Base-by-base conservation (phyloP, 2,329 filamentous ascomycete genomes). In the Keithomyces neogunnii region DNA sequence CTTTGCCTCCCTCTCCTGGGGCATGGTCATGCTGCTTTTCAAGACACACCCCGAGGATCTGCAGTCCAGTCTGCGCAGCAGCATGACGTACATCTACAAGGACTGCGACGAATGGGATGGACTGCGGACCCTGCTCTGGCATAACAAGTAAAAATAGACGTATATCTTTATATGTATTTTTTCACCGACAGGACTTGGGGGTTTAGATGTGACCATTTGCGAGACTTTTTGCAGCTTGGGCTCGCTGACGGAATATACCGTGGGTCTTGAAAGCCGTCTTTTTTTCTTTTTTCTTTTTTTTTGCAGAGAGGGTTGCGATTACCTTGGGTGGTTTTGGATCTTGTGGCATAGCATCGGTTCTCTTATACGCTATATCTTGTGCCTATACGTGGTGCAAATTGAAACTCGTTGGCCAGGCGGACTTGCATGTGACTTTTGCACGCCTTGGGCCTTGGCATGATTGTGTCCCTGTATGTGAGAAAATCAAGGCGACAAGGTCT, bases 31-130 rank as follows among this genome's bases (percentile, higher is more conserved):
- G 93, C 89, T 92, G 72, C 71, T 99, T 55, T 99, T 96, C 75
- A 81, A 88, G 61, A 88, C 87, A 80, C 85, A 97, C 72, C 90
- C 93, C 4, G 89, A 95, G 62, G 89, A 88, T 51, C 79, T 99
- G 65, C 93, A 96, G 77, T 82, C 85, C 54, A 96, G 91, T 68
- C 72, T 99, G 75, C 81, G 89, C 67, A 91, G 84, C 71, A 96
- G 90, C 73, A 99, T 99, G 93, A 88, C 82, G 61, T 99, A 99
- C 65, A 96, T 99, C 75, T 99, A 92, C 67, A 78, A 82, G 53
- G 87, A 97, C 68, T 89, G 88, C 57, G 87, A 96, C 63, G 78
- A 87, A 53, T 99, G 92, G 89, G 87, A 95, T 64, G 87, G 85
- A 39, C 74, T 96, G 65, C 75, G 86, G 67, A 97, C 85, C 59